A percentile compares a stretch with the other conserved stretches of the same genome.
phyloP scores from a whole-genome alignment of 108 stramenopile species.

The Pseudonitzschia multistriata region DNA sequence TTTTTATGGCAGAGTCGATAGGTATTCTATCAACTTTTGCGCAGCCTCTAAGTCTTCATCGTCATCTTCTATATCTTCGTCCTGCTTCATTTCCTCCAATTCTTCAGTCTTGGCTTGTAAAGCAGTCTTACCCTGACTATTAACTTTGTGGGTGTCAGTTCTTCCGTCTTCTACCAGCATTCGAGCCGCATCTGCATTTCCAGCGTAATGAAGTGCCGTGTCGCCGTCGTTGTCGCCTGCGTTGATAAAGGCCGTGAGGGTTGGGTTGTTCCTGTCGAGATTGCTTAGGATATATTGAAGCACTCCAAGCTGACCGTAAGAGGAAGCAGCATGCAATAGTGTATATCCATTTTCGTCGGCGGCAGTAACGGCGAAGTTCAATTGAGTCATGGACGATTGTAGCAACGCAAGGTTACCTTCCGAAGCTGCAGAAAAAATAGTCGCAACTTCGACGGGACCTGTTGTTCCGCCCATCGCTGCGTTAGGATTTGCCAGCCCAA shows the following conservation, averaged over 20 bases:
- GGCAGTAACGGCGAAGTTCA: slow-evolving; percentile 29
- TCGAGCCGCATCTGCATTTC: slow-evolving; percentile 34
- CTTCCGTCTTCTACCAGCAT: slow-evolving; percentile 42
- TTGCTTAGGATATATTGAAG: slow-evolving; percentile 36
- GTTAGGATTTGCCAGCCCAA: slow-evolving; percentile 28
- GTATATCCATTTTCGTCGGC: slow-evolving; percentile 66
- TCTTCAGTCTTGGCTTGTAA: slow-evolving; percentile 48
- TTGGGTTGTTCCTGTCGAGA: slow-evolving; percentile 14
- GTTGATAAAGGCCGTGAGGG: slow-evolving; percentile 21
- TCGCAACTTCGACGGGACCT: slow-evolving; percentile 44
- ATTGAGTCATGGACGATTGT: slow-evolving; percentile 32
- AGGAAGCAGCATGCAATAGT: slow-evolving; percentile 59
- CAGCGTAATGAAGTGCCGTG: slow-evolving; percentile 70
- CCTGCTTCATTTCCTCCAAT: slow-evolving; percentile 47
- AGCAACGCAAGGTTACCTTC: slow-evolving; percentile 57
- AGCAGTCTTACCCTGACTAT: slow-evolving; percentile 52
- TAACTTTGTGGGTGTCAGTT: slow-evolving; percentile 26
- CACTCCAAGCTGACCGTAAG: slow-evolving; percentile 49
- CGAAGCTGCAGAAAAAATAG: slow-evolving; percentile 63
- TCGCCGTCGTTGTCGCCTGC: slow-evolving; percentile 61
- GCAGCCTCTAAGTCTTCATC: slow-evolving; percentile 44
- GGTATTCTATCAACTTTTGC: slow-evolving; percentile 41
- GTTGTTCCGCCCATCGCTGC: not conserved
- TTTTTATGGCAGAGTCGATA: slow-evolving; percentile 18
- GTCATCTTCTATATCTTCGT: slow-evolving; percentile 52